Base-by-base conservation (phyloP, 2,329 filamentous ascomycete genomes). In the Zymoseptoria pseudotritici region DNA sequence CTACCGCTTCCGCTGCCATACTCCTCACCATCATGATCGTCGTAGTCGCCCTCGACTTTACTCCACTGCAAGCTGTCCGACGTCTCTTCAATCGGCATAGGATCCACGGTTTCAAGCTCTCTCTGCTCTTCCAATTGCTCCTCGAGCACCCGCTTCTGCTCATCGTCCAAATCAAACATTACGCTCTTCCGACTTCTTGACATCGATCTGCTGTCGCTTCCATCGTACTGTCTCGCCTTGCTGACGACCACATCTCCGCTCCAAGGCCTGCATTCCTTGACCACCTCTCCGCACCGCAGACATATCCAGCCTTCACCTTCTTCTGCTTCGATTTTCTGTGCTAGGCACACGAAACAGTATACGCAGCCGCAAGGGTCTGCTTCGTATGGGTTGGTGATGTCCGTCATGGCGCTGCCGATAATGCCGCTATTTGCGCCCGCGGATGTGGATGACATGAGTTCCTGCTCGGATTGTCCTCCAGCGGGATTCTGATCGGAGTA, bases 281-380 rank as follows among this genome's bases (percentile, higher is more conserved):
- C 85, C 20, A 88, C 73, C 70, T 90, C 88, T 19, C 92, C 92
- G 71, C 94, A 99, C 20, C 94, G 83, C 53, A 99, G 78, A 76
- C 94, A 99, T 10, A 85, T 83, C 91, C 92, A 97, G 2, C 93
- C 93, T 71, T 97, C 91, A 31, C 93, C 94, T 72, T 97, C 93
- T 75, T 97, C 93, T 4, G 87, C 85, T 74, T 97, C 93, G 51
- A 99, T 82, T 61, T 90, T 85, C 60, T 91, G 90, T 2, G 92
- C 91, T n/a, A 97, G 76, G 71, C 94, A 99, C 19, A 96, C 90
- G 72, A 95, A 99, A 75, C 94, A 99, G 77, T 97, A 99, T 61
- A 97, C 82, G 73, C 92, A 96, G 0, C 89, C 89, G 69, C 94
- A 99, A 0, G 91, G 87, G 2, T 92, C 84, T 0, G 91, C 85